phyloP scores from a whole-genome alignment of 2,329 filamentous ascomycete species.

The Phyllosticta ampelicida region DNA sequence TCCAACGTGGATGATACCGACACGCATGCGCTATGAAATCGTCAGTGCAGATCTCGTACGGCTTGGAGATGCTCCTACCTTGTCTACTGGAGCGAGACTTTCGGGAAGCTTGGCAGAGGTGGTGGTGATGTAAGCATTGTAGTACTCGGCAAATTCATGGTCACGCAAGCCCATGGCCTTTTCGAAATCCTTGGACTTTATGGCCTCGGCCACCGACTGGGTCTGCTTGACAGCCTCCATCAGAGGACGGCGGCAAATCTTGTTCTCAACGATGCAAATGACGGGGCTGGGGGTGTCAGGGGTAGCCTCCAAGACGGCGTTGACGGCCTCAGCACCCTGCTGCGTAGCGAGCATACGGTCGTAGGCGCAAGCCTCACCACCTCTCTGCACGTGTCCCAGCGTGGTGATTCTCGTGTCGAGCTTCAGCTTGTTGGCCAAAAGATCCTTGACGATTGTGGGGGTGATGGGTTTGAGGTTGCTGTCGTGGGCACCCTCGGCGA shows the following conservation, averaged over 20 bases:
- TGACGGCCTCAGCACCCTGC: constrained; percentile 89
- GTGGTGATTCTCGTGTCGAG: constrained; percentile 93
- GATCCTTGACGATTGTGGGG: constrained; percentile 69
- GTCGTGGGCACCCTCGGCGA: constrained; percentile 90
- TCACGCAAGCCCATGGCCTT: constrained; percentile 81
- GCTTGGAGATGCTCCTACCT: constrained; percentile 41
- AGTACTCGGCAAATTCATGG: constrained; percentile 88
- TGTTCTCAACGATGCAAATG: constrained; percentile 95
- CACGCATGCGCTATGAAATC: constrained; percentile 60
- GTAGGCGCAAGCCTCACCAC: constrained; percentile 84
- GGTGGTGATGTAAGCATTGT: constrained; percentile 80
- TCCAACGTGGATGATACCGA: constrained; percentile 94
- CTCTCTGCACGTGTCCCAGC: constrained; percentile 92
- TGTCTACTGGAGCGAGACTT: constrained; percentile 55
- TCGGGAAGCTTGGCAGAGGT: constrained; percentile 68
- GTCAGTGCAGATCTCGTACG: background rate
- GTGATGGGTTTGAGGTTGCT: constrained; percentile 73
- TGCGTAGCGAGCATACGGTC: constrained; percentile 88
- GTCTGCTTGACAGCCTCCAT: constrained; percentile 84
- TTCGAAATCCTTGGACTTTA: constrained; percentile 76
- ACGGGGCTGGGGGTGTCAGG: constrained; percentile 86
- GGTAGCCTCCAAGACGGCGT: constrained; percentile 78
- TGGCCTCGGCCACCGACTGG: constrained; percentile 70
- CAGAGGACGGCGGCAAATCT: constrained; percentile 82
- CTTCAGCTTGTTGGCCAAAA: constrained; percentile 69